Evolutionary conservation across 371 early-diverging fungal genomes (phyloP).

Genomic region (Syncephalastrum monosporum): DNA sequence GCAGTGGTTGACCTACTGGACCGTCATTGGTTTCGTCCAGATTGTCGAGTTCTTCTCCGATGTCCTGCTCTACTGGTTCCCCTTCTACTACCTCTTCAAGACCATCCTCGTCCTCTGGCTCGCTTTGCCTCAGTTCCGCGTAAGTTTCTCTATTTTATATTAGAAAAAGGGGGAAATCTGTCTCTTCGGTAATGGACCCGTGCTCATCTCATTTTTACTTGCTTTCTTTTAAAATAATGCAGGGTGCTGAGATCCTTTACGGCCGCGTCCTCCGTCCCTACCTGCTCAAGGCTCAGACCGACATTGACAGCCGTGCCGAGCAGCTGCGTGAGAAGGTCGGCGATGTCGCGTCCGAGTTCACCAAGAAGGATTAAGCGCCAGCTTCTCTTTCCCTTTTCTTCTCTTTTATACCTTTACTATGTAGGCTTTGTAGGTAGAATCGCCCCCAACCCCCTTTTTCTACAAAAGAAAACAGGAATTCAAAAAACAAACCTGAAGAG

Average conservation of each 20-base stretch:
- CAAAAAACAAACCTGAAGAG: too few relatives aligned
- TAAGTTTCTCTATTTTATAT: constrained; percentile 30
- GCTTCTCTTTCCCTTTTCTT: not conserved
- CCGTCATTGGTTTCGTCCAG: constrained; percentile 83
- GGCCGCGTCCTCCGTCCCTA: constrained; percentile 44
- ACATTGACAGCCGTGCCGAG: constrained; percentile 18
- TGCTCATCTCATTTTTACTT: not conserved
- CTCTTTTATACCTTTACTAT: not conserved
- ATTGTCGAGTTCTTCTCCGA: constrained; percentile 87
- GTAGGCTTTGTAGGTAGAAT: too few relatives aligned
- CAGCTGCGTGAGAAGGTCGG: constrained; percentile 25
- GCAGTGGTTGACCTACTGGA: constrained; percentile 90
- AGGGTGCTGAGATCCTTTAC: constrained; percentile 49
- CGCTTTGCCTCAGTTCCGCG: constrained; percentile 73
- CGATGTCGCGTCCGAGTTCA: constrained; percentile 17
- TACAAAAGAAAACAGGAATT: too few relatives aligned
- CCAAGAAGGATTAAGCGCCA: constrained; percentile 16
- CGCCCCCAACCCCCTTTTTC: too few relatives aligned
- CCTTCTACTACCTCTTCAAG: constrained; percentile 94
- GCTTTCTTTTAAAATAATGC: not conserved
- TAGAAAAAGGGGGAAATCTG: not conserved
- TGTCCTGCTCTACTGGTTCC: constrained; percentile 83
- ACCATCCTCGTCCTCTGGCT: constrained; percentile 84
- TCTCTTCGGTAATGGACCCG: not conserved
- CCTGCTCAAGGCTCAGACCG: constrained; percentile 29